phyloP scores from a whole-genome alignment of 495 filamentous ascomycete species.

The Rostrohypoxylon terebratum region DNA sequence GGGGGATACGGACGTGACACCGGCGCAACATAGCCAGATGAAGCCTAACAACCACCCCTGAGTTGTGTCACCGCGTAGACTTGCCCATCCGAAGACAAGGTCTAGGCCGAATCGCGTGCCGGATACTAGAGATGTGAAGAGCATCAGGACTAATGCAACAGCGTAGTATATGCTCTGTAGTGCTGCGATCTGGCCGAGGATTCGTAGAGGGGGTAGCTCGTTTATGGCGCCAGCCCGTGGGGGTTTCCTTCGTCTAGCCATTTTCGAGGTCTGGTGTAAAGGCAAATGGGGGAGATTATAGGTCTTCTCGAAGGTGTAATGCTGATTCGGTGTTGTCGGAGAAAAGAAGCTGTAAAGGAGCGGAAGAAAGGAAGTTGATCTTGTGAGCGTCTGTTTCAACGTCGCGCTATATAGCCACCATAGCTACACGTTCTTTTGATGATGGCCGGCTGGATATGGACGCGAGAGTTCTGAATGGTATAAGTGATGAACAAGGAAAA shows the following conservation, averaged over 20 bases:
- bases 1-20: conserved; percentile 73
- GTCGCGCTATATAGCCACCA: conserved; percentile 45
- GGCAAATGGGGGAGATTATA: background rate
- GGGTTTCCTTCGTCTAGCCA: conserved; percentile 82
- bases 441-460: background rate
- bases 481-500: background rate
- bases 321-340: background rate
- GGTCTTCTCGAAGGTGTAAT: background rate
- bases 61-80: conserved; percentile 88
- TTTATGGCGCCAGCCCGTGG: conserved; percentile 81
- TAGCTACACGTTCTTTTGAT: conserved; percentile 21
- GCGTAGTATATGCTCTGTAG: conserved; percentile 90
- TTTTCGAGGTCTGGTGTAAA: conserved; percentile 46
- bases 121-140: conserved; percentile 89
- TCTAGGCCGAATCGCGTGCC: conserved; percentile 77
- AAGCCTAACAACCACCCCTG: conserved; percentile 91
- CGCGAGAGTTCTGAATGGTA: conserved; percentile 11
- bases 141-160: conserved; percentile 76
- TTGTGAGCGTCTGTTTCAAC: conserved; percentile 9
- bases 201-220: conserved; percentile 85
- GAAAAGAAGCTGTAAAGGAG: conserved; percentile 30
- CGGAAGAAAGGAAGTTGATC: conserved; percentile 27
- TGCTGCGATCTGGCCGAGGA: conserved; percentile 85
- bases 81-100: conserved; percentile 82
- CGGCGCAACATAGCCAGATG: conserved; percentile 83